Conservation (phyloP, 2,329 filamentous ascomycete species). For the Trichoderma asperellum region DNA sequence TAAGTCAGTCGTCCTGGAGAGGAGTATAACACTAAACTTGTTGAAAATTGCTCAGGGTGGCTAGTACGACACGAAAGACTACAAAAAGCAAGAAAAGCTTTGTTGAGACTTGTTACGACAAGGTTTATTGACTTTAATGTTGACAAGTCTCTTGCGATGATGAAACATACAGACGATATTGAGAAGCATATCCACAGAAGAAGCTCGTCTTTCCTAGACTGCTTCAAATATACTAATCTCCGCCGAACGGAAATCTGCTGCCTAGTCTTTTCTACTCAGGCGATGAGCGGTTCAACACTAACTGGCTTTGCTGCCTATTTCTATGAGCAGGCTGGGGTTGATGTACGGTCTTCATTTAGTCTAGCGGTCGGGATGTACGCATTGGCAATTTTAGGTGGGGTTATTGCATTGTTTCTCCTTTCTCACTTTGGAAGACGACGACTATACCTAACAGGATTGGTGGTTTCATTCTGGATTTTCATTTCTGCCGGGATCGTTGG, state of each 20-base stretch:
- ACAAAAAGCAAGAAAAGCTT: conserved; percentile 38
- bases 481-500: too few relatives aligned
- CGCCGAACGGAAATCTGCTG: conserved; percentile 56
- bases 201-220: conserved; percentile 48
- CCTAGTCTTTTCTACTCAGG: conserved; percentile 38
- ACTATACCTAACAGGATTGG: too few relatives aligned
- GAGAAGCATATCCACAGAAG: conserved; percentile 40
- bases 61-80: conserved; percentile 42
- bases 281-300: conserved; percentile 35
- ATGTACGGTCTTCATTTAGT: conserved; percentile 35
- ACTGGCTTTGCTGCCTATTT: conserved; percentile 38
- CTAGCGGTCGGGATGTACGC: conserved; percentile 42
- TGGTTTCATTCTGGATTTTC: too few relatives aligned
- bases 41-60: conserved; percentile 39
- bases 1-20: too few relatives aligned
- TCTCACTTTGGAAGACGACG: too few relatives aligned
- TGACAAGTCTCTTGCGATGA: conserved; percentile 44
- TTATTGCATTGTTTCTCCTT: conserved; percentile 35
- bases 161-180: conserved; percentile 48
- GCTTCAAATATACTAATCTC: conserved; percentile 49
- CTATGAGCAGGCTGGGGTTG: conserved; percentile 40
- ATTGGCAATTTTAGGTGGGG: conserved; percentile 47
- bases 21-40: too few relatives aligned
- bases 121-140: conserved; percentile 32
- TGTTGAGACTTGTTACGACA: conserved; percentile 37